Evolutionary conservation across 2,329 filamentous ascomycete genomes (phyloP), one percentile per base, ranked within the genome.

Genomic region (Periconia sp.): DNA sequence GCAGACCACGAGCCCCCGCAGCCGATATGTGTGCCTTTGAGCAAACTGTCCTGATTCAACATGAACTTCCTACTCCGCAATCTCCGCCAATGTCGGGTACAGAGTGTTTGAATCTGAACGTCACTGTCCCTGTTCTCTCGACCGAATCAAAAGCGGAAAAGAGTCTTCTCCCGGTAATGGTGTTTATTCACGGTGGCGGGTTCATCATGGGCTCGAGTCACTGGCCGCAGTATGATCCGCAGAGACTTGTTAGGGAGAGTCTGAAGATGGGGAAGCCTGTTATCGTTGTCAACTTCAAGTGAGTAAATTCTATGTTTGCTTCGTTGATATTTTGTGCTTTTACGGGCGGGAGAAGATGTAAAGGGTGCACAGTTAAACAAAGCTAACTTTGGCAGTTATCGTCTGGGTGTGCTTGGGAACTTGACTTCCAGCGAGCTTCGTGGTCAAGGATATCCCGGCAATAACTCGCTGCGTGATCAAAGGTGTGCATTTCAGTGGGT

Each of bases 101-200:
- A 8, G 75, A 82, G 40, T 79, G 80, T 45, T 65, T 84, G 18
- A 81, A 80, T 40, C 66, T 84, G 15, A 81, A 79, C 54, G 74
- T 80, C 53, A 75, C 74, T 0, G 70, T 75, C 0, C 79, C 78
- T 1, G 23, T 50, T 45, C 27, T 11, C 19, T 6, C 7, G 13
- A 14, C 14, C 45, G 13, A 55, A 10, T 18, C 31, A 9, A 7
- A 19, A 23, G 1, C 64, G 61, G 10, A 69, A 64, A 6, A 8
- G 23, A 27, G 8, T 3, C 23, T 27, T 27, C 23, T 27, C 8
- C 81, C 81, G 0, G 81, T 84, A 1, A 65, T 83, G 23, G 72
- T 80, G 2, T 82, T 81, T 55, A 76, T 84, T 3, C 80, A 83
- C 54, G 81, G 81, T 1, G 81, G 81, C 3, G 81, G 77, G 0